These are phyloP conservation scores for Penicillium olsonii DNA, from an alignment of 2,329 filamentous ascomycete genomes.

Conservation along the genomic window DNA sequence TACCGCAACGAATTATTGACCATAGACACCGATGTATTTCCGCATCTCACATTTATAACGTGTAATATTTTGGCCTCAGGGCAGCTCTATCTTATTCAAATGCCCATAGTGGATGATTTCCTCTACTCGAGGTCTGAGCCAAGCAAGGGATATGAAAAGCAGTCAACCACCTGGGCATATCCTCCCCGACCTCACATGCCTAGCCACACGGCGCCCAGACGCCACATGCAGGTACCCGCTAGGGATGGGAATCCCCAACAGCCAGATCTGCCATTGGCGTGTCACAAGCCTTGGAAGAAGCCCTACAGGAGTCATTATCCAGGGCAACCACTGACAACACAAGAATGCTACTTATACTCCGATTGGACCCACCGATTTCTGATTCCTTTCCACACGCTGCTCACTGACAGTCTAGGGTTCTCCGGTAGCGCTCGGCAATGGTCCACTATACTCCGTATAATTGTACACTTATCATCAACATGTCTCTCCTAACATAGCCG, in stretches of 20 bases:
- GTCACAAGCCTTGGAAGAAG: no score
- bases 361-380: not conserved
- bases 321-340: not conserved
- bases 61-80: no score
- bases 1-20: conserved; percentile 8
- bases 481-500: no score
- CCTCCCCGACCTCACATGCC: no score
- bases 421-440: not conserved
- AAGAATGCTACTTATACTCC: not conserved
- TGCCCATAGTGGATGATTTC: no score
- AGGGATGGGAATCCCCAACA: not conserved
- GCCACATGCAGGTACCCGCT: not conserved
- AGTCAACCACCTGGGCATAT: not conserved
- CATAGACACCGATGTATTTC: not conserved
- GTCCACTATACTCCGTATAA: no score
- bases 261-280: conserved; percentile 4
- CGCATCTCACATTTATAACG: no score
- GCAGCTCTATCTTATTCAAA: no score
- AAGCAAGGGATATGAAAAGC: not conserved
- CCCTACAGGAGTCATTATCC: not conserved
- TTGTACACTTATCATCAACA: no score
- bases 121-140: no score
- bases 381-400: no score
- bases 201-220: no score
- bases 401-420: not conserved